Percentiles rank a stretch among this genome's conserved stretches.
Evolutionary conservation across 2,329 filamentous ascomycete species (phyloP).

Genomic region (Bipolaris gigantea): DNA sequence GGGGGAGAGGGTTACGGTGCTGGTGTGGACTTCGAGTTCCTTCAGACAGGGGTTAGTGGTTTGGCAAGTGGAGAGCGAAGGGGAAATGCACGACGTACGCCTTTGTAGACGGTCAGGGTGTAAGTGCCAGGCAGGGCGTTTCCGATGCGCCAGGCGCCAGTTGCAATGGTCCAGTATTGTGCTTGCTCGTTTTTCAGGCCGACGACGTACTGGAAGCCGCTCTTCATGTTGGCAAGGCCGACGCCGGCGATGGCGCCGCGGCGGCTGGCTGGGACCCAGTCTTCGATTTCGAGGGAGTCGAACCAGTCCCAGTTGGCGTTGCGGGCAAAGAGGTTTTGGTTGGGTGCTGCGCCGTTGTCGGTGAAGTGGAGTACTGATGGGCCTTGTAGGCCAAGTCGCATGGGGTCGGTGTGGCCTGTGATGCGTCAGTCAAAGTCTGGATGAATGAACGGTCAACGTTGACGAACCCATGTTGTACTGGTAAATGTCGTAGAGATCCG

Average conservation of each 20-base stretch:
- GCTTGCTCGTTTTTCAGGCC: conserved; percentile 41
- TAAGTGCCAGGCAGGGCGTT: conserved; percentile 66
- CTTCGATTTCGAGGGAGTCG: conserved; percentile 26
- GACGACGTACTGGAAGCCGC: conserved; percentile 45
- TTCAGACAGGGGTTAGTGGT: not conserved
- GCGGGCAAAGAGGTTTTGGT: conserved; percentile 31
- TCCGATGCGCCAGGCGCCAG: conserved; percentile 58
- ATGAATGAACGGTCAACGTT: not conserved
- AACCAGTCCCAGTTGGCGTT: conserved; percentile 29
- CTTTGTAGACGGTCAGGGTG: conserved; percentile 64
- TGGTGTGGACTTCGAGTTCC: conserved; percentile 37
- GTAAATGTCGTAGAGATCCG: conserved; percentile 50
- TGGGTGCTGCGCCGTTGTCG: conserved; percentile 43
- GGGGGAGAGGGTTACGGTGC: conserved; percentile 48
- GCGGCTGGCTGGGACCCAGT: conserved; percentile 23
- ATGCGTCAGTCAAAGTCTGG: not conserved
- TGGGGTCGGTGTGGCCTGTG: conserved; percentile 43
- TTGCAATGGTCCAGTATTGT: conserved; percentile 45
- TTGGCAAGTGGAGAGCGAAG: not conserved
- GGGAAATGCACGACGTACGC: conserved; percentile 14
- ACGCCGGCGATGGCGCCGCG: conserved; percentile 26
- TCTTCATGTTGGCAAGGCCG: conserved; percentile 45
- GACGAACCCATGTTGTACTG: conserved; percentile 48
- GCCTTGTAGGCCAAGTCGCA: conserved; percentile 49
- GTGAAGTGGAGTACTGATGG: conserved; percentile 49